Evolutionary conservation across 192 early-diverging fungal species (phyloP), one percentile per base, ranked within the genome.

Genomic region (Coemansia sp.): DNA sequence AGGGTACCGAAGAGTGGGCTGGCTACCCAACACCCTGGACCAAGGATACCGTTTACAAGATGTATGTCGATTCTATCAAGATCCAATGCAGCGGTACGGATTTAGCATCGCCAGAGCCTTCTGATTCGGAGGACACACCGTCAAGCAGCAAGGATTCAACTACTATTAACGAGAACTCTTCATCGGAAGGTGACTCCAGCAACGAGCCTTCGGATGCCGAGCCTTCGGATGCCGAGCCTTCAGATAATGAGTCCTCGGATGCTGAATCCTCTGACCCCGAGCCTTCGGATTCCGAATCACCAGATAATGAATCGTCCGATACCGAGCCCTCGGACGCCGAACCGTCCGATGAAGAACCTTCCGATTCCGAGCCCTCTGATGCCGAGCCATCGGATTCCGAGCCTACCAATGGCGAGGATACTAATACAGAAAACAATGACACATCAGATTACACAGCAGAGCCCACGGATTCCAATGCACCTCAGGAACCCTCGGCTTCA

Each of bases 1-100:
- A 78, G 9, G 82, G 80, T 9, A 87, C 85, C 0, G 40, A 38
- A 10, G 67, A 79, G 1, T 87, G 85, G 85, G 81, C 85, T 8
- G 85, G 85, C 3, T 61, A 56, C 0, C 81, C 83, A 1, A 87
- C 83, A 16, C 72, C 77, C 21, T 87, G 82, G 82, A 65, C 59
- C 9, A 52, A 49, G 2, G 41, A 15, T 14, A 76, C 62, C 18
- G 63, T 62, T 8, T 85, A 82, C 61, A 58, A 68, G 53, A 83
- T 85, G 84, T 74, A 55, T 33, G 73, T 85, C 12, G 78, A 83
- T 36, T 81, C 66, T 37, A 58, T 85, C 12, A 59, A 69, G 12
- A 65, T 85, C 52, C 52, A 70, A 51, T 84, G 83, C 53, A 65
- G 68, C 50, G 41, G 59, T 15, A 55, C 61, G 6, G 31, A 61